Conservation (phyloP, 768 basidiomycete species). For the Pisolithus tinctorius region DNA sequence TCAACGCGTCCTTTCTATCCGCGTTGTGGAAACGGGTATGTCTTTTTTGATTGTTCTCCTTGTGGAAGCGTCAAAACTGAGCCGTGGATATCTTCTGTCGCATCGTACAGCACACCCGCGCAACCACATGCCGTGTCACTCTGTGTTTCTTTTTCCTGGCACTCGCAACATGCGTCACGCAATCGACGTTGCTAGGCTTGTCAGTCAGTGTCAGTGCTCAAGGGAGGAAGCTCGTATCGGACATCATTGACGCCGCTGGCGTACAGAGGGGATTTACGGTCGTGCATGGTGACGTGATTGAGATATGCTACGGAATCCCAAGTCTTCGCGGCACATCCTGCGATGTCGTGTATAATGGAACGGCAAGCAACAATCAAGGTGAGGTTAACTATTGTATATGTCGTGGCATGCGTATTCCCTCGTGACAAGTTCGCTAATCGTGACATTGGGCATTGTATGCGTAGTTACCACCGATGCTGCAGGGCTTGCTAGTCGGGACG, state of each 20-base stretch:
- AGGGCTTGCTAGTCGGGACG: not conserved
- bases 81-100: not conserved
- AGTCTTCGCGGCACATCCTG: constrained; percentile 18
- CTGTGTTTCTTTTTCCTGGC: constrained; percentile 42
- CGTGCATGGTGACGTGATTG: constrained; percentile 9
- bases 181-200: constrained; percentile 35
- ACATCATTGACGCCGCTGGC: constrained; percentile 25
- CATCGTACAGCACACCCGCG: constrained; percentile 35
- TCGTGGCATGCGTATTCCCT: not conserved
- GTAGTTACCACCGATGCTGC: not conserved
- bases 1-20: not conserved
- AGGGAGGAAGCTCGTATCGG: constrained; percentile 27
- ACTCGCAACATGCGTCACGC: constrained; percentile 33
- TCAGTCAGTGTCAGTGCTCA: constrained; percentile 32
- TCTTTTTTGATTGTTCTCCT: not conserved
- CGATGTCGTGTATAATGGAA: constrained; percentile 11
- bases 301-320: constrained; percentile 38
- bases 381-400: not conserved
- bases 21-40: constrained; percentile 11
- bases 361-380: constrained; percentile 1
- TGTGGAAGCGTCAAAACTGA: not conserved
- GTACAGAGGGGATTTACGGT: constrained; percentile 18
- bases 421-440: not conserved
- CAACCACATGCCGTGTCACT: constrained; percentile 45
- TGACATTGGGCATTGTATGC: no score